Conservation (phyloP, 106 monocot genomes). For the Allium cepa region DNA sequence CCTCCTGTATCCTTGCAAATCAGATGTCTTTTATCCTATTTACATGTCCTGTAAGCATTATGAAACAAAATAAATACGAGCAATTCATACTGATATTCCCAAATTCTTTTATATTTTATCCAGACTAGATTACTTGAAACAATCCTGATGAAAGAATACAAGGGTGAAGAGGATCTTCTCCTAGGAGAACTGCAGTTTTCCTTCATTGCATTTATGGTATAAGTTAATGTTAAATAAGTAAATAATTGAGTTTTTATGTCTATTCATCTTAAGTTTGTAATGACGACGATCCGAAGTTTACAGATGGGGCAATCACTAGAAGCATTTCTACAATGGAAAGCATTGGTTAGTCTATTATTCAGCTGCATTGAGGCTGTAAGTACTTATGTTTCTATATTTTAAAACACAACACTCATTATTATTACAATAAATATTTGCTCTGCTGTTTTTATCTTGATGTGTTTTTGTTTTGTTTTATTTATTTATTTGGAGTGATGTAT, state of each 20-base stretch:
- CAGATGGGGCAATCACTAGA: constrained; percentile 99
- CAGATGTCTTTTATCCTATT: too few relatives aligned
- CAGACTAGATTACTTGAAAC: constrained; percentile 79
- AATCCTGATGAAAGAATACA: constrained; percentile 58
- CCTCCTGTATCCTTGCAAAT: too few relatives aligned
- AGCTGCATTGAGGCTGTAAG: constrained; percentile 89
- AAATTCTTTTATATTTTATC: background rate
- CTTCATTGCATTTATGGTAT: constrained; percentile 84
- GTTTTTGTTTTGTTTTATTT: background rate
- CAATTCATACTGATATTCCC: too few relatives aligned
- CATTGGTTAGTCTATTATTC: constrained; percentile 72
- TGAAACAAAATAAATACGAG: too few relatives aligned
- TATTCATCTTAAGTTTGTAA: background rate
- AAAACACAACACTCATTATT: too few relatives aligned
- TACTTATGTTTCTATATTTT: background rate
- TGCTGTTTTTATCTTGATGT: too few relatives aligned
- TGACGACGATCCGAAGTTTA: constrained; percentile 11
- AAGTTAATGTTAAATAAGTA: background rate
- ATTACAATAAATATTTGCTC: too few relatives aligned
- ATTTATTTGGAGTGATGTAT: background rate
- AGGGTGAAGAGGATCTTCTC: constrained; percentile 63
- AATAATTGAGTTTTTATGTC: background rate
- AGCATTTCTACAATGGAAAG: constrained; percentile 96
- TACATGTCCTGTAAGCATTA: too few relatives aligned
- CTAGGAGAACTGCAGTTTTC: constrained; percentile 92